A percentile compares a stretch with the other conserved stretches of the same genome.
Conservation (phyloP, 2,329 filamentous ascomycete species). For the Lachnellula subtilissima region DNA sequence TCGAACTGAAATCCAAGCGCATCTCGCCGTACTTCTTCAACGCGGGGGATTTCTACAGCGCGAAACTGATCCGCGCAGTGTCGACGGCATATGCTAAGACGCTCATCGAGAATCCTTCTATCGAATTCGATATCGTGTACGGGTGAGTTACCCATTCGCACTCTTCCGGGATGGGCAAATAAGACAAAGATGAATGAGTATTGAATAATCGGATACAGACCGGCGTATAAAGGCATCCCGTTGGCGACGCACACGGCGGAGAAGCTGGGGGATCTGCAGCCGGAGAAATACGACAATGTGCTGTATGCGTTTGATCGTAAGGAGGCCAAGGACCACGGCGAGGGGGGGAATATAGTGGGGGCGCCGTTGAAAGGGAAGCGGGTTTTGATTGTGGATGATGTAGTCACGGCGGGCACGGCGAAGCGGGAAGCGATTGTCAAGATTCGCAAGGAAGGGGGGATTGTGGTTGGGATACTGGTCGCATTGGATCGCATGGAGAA, state of each 20-base stretch:
- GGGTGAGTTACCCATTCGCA: constrained; percentile 35
- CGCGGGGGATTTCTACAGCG: constrained; percentile 83
- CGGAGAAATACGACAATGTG: constrained; percentile 59
- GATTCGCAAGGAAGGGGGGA: constrained; percentile 79
- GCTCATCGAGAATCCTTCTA: constrained; percentile 43
- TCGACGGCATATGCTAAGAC: constrained; percentile 73
- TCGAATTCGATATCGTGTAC: constrained; percentile 80
- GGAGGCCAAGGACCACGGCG: constrained; percentile 92
- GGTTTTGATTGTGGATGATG: constrained; percentile 90
- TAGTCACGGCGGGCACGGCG: constrained; percentile 92
- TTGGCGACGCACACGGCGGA: constrained; percentile 74
- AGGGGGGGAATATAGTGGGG: constrained; percentile 90
- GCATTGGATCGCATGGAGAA: constrained; percentile 85
- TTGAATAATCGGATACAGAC: constrained; percentile 31
- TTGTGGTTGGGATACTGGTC: constrained; percentile 81
- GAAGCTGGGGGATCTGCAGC: constrained; percentile 67
- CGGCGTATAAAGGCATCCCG: constrained; percentile 96
- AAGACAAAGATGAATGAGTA: too few species aligned
- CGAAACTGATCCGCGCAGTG: constrained; percentile 71
- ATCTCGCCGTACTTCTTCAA: constrained; percentile 97
- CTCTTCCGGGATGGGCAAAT: too few species aligned
- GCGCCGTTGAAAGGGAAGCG: constrained; percentile 78
- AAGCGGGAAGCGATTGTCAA: constrained; percentile 89
- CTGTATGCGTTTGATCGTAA: constrained; percentile 94
- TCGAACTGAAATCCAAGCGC: constrained; percentile 88